phyloP scores from a whole-genome alignment of 495 filamentous ascomycete species.

The Physcia stellaris region DNA sequence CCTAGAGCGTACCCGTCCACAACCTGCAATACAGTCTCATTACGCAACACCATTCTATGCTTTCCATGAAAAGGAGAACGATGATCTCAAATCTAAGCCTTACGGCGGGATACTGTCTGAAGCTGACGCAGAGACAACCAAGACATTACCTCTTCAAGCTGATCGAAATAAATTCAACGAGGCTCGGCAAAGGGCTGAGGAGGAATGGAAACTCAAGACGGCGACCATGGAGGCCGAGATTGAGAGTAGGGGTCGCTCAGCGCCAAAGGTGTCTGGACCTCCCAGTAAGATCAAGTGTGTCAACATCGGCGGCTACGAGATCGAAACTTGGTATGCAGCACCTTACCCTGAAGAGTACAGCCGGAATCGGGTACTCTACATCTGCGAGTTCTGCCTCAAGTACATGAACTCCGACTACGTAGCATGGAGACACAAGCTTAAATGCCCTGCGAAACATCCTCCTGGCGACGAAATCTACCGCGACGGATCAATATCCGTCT shows the following conservation, averaged over 20 bases:
- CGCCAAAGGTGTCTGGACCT: constrained; percentile 65
- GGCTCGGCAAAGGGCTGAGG: constrained; percentile 77
- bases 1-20: constrained; percentile 32
- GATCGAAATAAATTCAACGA: constrained; percentile 79
- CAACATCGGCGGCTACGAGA: constrained; percentile 92
- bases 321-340: constrained; percentile 99
- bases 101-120: constrained; percentile 90
- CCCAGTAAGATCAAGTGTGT: constrained; percentile 97
- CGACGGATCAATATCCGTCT: constrained; percentile 84
- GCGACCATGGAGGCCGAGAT: constrained; percentile 30
- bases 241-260: constrained; percentile 33
- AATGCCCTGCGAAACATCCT: constrained; percentile 91
- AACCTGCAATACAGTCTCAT: constrained; percentile 32
- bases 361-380: constrained; percentile 84
- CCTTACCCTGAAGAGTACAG: constrained; percentile 98
- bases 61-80: constrained; percentile 73
- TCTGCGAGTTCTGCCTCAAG: constrained; percentile 97
- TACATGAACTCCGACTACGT: constrained; percentile 99
- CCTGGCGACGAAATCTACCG: constrained; percentile 97
- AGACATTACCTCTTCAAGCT: constrained; percentile 63
- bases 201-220: constrained; percentile 66
- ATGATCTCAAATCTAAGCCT: constrained; percentile 82
- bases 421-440: constrained; percentile 93
- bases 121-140: constrained; percentile 78
- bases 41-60: constrained; percentile 66